Base-by-base conservation (phyloP, 192 early-diverging fungal species). In the Mortierella hygrophila region DNA sequence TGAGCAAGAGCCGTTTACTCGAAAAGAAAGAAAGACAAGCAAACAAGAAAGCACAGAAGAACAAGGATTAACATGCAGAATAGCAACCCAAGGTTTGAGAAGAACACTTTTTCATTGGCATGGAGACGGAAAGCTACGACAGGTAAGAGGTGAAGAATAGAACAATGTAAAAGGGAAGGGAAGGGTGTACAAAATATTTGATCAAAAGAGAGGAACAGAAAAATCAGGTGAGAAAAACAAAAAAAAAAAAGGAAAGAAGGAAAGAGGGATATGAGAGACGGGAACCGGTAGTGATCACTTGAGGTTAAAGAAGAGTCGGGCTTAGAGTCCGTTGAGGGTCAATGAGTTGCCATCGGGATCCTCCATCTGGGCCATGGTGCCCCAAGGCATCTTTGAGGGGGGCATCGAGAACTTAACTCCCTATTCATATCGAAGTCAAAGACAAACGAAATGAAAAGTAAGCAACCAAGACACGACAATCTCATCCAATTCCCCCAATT, bases 281-380 rank as follows among this genome's bases (percentile, higher is more conserved):
- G 13, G 44, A 2, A 15, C 10, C 1, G 13, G 11, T 9, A 46
- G 2, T 46, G 44, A 46, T 11, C 44, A 15, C 44, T 13, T 46
- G 44, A 46, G 44, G 10, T 46, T 13, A 72, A 15, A 41, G 11
- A 46, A 32, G 26, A 49, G 9, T 41, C 44, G 40, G 16, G 44
- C 10, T 29, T 41, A 72, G 42, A 65, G 32, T 65, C 44, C 71
- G 20, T 47, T 47, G 52, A 75, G n/a, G 49, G 69, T 77, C 55
- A 82, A 47, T 6, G 47, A 37, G 60, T 85, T 85, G 54, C 83
- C 83, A 77, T 85, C 83, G 4, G 83, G 83, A 13, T 85, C 83
- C 2, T 35, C 13, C n/a, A 85, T 63, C 69, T 71, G 54, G 21
- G 83, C 83, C 70, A 85, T 65, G n/a, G 54, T 70, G 20, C 83